Conservation (phyloP, 2,329 filamentous ascomycete genomes). For the Talaromyces sp. region DNA sequence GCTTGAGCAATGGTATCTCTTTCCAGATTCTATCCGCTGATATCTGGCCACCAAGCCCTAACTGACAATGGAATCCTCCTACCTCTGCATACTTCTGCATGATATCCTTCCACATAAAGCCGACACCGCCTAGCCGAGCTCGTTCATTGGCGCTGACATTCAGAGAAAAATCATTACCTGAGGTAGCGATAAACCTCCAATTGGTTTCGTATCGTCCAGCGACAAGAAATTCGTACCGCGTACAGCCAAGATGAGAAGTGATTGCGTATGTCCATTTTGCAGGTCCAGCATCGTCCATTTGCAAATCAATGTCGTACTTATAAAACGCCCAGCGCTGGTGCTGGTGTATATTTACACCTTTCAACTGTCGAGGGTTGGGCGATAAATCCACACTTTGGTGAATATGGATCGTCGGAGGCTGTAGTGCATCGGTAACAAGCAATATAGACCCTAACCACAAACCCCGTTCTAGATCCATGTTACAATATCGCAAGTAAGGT, state of each 20-base stretch:
- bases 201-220: conserved; percentile 83
- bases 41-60: conserved; percentile 89
- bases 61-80: conserved; percentile 88
- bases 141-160: conserved; percentile 83
- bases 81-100: conserved; percentile 96
- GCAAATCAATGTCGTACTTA: conserved; percentile 84
- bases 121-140: conserved; percentile 76
- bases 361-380: conserved; percentile 83
- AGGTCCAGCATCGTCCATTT: conserved; percentile 72
- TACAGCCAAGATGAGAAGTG: conserved; percentile 93
- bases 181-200: conserved; percentile 95
- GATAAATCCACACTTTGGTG: conserved; percentile 86
- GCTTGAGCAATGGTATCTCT: conserved; percentile 85
- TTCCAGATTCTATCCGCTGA: conserved; percentile 96
- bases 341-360: conserved; percentile 73
- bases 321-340: conserved; percentile 96
- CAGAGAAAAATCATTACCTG: conserved; percentile 90
- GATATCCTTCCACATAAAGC: conserved; percentile 99
- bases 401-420: conserved; percentile 93
- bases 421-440: conserved; percentile 81
- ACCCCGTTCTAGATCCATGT: conserved; percentile 92
- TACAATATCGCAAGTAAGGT: conserved; percentile 89
- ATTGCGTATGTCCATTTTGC: conserved; percentile 98
- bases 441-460: conserved; percentile 91
- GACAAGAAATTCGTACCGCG: conserved; percentile 95